Evolutionary conservation across 805 yeast genomes (phyloP), one percentile per base, ranked within the genome.

Genomic region (Wickerhamomyces alni): DNA sequence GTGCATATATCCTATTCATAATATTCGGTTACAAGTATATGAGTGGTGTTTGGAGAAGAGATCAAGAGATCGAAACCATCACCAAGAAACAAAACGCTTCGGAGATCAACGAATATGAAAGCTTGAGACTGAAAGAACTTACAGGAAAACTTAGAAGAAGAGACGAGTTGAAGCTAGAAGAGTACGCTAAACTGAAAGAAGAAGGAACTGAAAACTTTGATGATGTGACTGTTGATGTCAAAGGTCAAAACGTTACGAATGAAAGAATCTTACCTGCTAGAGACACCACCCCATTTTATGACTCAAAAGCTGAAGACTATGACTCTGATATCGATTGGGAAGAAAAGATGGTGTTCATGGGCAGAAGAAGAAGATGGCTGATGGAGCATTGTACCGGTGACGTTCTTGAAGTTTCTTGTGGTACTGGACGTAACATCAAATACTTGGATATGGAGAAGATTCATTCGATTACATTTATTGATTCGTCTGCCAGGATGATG

Each of bases 341-440:
- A 69, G 74, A 70, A 48, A 61, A 55, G 39, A 52, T 65, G 49
- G 63, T 70, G 33, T 50, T 65, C 30, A 59, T 70, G 67, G 71
- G 81, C 41, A 70, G 68, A 52, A 71, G 84, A 62, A 72, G 96
- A 52, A 79, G 78, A 51, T 82, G 93, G 85, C 59, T 84, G 34
- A 84, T 85, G 88, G 74, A 68, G 28, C 84, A 83, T 45, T 74
- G 82, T 36, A 65, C 69, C 42, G 99, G 99, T 17, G 96, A 93
- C 57, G 96, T 88, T 2, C 65, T 93, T 41, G 99, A 93, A 61
- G 93, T 91, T 10, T 82, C 97, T 0, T 86, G 95, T 56, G 99
- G 99, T 42, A 93, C 99, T 0, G 98, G 99, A 7, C 74, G 98
- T 61, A 93, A 93, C 57, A 74, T 91, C 41, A 80, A 82, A 35